Evolutionary conservation across 2,329 filamentous ascomycete species (phyloP).

Genomic region (Fusarium sp.): DNA sequence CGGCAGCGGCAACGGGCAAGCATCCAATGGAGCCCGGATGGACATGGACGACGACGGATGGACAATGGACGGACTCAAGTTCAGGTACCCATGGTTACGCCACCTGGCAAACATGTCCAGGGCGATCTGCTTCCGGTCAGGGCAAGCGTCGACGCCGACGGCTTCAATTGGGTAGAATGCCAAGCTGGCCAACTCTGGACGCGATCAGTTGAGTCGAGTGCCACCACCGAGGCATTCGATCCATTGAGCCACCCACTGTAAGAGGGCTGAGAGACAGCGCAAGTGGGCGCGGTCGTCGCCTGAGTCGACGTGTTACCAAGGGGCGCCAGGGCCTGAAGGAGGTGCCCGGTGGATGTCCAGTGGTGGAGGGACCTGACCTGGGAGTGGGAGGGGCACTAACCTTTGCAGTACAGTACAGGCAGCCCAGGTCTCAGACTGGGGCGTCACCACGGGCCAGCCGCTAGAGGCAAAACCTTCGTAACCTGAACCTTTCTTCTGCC

Average conservation of each 20-base stretch:
- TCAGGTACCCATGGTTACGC: constrained; percentile 35
- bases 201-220: constrained; percentile 10
- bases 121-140: constrained; percentile 42
- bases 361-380: not conserved
- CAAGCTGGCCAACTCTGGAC: not conserved
- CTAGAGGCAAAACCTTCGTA: constrained; percentile 52
- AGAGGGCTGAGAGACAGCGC: constrained; percentile 31
- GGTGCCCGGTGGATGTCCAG: not conserved
- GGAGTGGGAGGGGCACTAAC: constrained; percentile 3
- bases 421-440: constrained; percentile 23
- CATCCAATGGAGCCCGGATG: not conserved
- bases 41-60: not conserved
- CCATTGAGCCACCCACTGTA: constrained; percentile 32
- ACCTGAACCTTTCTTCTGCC: constrained; percentile 49
- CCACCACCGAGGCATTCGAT: constrained; percentile 10
- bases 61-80: no score
- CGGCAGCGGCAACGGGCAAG: constrained; percentile 21
- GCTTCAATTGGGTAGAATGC: constrained; percentile 33
- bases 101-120: constrained; percentile 29
- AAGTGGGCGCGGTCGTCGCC: constrained; percentile 9
- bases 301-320: constrained; percentile 29
- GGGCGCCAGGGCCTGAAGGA: constrained; percentile 20
- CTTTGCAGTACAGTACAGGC: not conserved
- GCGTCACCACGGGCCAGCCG: constrained; percentile 45
- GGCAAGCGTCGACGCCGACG: constrained; percentile 36